Base-by-base conservation (phyloP, 495 filamentous ascomycete species). In the Daldinia decipiens region DNA sequence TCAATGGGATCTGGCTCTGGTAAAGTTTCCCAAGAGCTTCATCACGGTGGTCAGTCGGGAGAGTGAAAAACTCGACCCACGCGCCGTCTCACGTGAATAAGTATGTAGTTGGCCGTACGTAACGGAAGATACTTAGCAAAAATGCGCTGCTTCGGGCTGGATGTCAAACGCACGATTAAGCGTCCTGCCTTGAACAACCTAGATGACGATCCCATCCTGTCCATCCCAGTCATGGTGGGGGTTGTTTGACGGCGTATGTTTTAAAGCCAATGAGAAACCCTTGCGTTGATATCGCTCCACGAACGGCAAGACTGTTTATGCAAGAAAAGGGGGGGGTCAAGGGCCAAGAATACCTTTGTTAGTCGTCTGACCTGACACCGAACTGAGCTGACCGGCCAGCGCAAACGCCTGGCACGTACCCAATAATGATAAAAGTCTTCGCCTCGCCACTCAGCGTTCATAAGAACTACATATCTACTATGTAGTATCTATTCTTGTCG, bases 281-380 rank as follows among this genome's bases (percentile, higher is more conserved):
- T 36, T 9, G 5, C 26, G 24, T 8, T 59, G 19, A 62, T 73
- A 52, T 65, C 32, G 40, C 56, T 40, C 70, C 43, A 66, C 64
- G 70, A 60, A 50, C 38, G 60, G 60, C 51, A 65, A 64, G 51
- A 62, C 61, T 62, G 27, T 62, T 62, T 62, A 69, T 68, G 70
- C 65, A 69, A 69, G 61, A 62, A 73, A 73, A 73, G 65, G 70
- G 70, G n/a, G n/a, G 70, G 70, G 29, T 72, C 17, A 38, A 62
- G 51, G 45, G 56, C 65, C 70, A 68, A 65, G 64, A 62, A 62
- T 24, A 15, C 13, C 9, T 59, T 36, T 57, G 11, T 54, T 64
- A 50, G 6, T 54, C 40, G 65, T 59, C 29, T n/a, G 56, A 66
- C 65, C 51, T 61, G 56, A 68, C 21, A 38, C 68, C 40, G 39